Evolutionary conservation across 1,139 yeast genomes (phyloP).

Genomic region (Taphrina sp.): DNA sequence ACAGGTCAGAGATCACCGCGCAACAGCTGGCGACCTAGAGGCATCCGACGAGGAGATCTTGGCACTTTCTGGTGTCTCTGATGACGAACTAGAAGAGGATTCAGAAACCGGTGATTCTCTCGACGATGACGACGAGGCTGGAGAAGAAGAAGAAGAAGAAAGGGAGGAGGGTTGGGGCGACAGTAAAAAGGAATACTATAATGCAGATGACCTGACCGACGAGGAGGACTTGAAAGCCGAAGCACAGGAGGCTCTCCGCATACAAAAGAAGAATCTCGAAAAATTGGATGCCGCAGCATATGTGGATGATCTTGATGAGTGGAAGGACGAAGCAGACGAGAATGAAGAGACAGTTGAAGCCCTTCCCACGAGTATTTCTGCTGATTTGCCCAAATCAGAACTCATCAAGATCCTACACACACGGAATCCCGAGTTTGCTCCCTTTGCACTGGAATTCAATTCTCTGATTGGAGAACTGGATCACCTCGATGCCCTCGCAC

Average conservation of each 20-base stretch:
- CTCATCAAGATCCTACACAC: constrained; percentile 54
- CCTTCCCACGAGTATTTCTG: constrained; percentile 34
- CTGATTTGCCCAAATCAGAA: constrained; percentile 41
- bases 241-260: constrained; percentile 77
- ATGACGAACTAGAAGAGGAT: constrained; percentile 27
- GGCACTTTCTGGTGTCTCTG: constrained; percentile 31
- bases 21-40: constrained; percentile 32
- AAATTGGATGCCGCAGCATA: constrained; percentile 52
- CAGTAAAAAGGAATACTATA: constrained; percentile 68
- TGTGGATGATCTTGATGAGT: constrained; percentile 42
- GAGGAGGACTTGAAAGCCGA: constrained; percentile 75
- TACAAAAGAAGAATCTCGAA: constrained; percentile 79
- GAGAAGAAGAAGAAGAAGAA: constrained; percentile 36
- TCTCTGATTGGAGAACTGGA: constrained; percentile 50
- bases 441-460: constrained; percentile 61
- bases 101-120: constrained; percentile 29
- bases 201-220: constrained; percentile 74
- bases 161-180: constrained; percentile 72
- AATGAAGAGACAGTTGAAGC: constrained; percentile 34
- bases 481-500: constrained; percentile 46
- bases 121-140: constrained; percentile 2
- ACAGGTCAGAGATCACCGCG: constrained; percentile 12
- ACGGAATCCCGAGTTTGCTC: constrained; percentile 81
- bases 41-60: constrained; percentile 40
- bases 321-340: constrained; percentile 42